phyloP scores from a whole-genome alignment of 106 monocot genomes.

The Acorus calamus region DNA sequence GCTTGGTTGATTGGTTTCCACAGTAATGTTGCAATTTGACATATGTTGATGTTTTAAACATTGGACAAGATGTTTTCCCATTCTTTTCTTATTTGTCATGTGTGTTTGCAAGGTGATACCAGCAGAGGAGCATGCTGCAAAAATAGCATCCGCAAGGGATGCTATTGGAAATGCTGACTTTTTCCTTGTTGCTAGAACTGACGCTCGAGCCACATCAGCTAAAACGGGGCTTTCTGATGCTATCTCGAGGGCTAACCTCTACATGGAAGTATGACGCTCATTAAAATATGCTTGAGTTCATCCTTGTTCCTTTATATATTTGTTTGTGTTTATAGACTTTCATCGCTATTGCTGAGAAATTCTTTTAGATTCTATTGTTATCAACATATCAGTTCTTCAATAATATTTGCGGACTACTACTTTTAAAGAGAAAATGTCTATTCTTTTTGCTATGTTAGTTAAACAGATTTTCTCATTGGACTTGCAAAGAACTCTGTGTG shows the following conservation, averaged over 20 bases:
- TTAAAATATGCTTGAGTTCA: neutral
- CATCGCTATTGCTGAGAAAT: no score
- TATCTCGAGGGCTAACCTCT: constrained; percentile 55
- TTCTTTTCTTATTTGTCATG: neutral
- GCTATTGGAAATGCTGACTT: constrained; percentile 52
- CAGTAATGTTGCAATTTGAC: neutral
- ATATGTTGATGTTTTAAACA: neutral
- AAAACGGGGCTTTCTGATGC: constrained; percentile 44
- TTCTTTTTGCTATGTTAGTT: no score
- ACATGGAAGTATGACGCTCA: constrained; percentile 46
- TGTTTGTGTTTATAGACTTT: no score
- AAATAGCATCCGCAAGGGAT: constrained; percentile 65
- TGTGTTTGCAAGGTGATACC: constrained; percentile 36
- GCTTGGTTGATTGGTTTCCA: no score
- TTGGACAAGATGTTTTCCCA: neutral
- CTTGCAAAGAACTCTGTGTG: no score
- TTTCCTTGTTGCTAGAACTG: constrained; percentile 62
- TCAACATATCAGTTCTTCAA: no score
- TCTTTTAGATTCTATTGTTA: no score
- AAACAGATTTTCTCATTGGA: no score
- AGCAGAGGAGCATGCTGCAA: constrained; percentile 59
- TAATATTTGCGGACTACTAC: no score
- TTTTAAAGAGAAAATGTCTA: no score
- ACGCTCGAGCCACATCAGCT: constrained; percentile 49
- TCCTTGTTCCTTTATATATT: no score